Evolutionary conservation across 2,329 filamentous ascomycete species (phyloP), one percentile per base, ranked within the genome.

Genomic region (Colletotrichum sp.): DNA sequence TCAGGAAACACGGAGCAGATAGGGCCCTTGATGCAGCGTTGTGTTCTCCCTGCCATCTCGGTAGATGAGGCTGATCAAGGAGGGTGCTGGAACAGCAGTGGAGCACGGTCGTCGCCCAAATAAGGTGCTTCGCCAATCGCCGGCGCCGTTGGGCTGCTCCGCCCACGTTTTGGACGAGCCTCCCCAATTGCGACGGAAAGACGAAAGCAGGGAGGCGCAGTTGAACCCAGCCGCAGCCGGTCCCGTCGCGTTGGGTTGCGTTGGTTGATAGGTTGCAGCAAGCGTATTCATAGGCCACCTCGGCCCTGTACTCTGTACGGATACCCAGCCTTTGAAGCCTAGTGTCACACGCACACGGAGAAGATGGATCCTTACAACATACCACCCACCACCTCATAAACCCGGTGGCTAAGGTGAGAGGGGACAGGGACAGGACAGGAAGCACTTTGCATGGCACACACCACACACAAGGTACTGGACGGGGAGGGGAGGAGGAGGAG

Each of bases 141-240:
- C 57, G 71, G 34, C 61, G 43, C 55, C 62, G 61, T 71, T 73
- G 64, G 65, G 55, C 70, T 21, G 67, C 62, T 70, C 68, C 67
- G 71, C 71, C 67, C 62, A 69, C 43, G 43, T 51, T 55, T 73
- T 70, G 67, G 57, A 66, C 34, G 27, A 65, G 33, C 61, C 67
- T 64, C 55, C 51, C 66, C 70, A 70, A 38, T 66, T 66, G 66
- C 58, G 57, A 64, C 57, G 57, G 62, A 67, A 71, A 68, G 57
- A 64, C 57, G 62, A 71, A 71, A 71, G 71, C 68, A 66, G 51
- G 71, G 71, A 71, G 71, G 71, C 71, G 71, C 71, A 73, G 71
- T 59, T 59, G 27, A 36, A 31, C 65, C 55, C 64, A 66, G 64
- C 34, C 64, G 43, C 51, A 66, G 54, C 51, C 51, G 18, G 34